Evolutionary conservation across 345 rosid species (phyloP).

Genomic region (Geranium rotundifolium): DNA sequence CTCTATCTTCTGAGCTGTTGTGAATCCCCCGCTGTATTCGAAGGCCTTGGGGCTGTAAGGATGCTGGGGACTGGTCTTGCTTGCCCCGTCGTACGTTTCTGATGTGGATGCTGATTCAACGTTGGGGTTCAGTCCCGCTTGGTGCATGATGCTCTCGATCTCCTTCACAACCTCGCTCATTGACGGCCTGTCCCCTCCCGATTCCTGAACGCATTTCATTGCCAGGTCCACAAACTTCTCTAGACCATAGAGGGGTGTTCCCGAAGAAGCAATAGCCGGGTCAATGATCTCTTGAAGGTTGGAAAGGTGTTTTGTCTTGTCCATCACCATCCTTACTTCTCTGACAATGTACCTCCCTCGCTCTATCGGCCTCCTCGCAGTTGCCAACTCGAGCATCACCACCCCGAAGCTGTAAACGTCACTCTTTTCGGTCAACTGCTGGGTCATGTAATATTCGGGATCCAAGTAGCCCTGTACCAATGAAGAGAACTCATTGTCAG

Average conservation of each 20-base stretch:
- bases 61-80: conserved; percentile 9
- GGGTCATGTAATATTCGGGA: conserved; percentile 93
- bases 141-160: conserved; percentile 57
- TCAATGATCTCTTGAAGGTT: conserved; percentile 61
- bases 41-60: conserved; percentile 34
- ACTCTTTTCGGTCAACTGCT: conserved; percentile 80
- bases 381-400: conserved; percentile 60
- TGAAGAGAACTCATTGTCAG: background rate
- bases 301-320: conserved; percentile 40
- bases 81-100: conserved; percentile 29
- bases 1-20: conserved; percentile 25
- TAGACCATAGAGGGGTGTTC: conserved; percentile 39
- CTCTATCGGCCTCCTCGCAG: conserved; percentile 67
- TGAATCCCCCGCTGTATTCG: conserved; percentile 30
- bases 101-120: conserved; percentile 48
- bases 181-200: conserved; percentile 48
- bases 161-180: conserved; percentile 72
- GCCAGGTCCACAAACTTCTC: conserved; percentile 55
- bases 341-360: conserved; percentile 73
- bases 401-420: conserved; percentile 95
- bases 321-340: conserved; percentile 53
- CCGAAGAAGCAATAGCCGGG: conserved; percentile 33
- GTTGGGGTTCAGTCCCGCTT: conserved; percentile 48
- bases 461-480: conserved; percentile 68
- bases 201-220: conserved; percentile 50